Base-by-base conservation (phyloP, 208 protist species). In the Spongospora subterranea region DNA sequence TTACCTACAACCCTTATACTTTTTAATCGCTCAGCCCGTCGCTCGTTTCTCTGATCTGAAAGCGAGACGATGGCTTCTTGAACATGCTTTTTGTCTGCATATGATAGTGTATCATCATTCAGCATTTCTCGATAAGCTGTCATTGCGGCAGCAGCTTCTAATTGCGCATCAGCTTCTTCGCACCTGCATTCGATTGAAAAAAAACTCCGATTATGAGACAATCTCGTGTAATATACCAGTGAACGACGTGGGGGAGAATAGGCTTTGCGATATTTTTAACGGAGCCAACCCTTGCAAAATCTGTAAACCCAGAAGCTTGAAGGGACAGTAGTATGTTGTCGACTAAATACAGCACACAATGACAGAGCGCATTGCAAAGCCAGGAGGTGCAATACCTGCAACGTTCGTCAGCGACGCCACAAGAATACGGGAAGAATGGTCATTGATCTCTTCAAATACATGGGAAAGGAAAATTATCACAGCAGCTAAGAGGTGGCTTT, bases 71-170 rank as follows among this genome's bases (percentile, higher is more conserved):
- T 39, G 17, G 71, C 71, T 43, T 82, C 40, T 40, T n/a, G 6
- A 6, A 82, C 40, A 82, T 82, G n/a, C 13, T 6, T 17, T 13
- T n/a, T 35, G 40, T 82, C 71, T 6, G 71, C 6, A 6, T 13
- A 6, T 6, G 71, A 40, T 35, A 43, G n/a, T 43, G 6, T n/a
- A 40, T 6, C 17, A 82, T 82, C 71, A 35, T 35, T 45, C n/a
- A 82, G 71, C 71, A 82, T 82, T 82, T 82, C 71, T n/a, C 71
- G 71, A n/a, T 82, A 82, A 20, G n/a, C 35, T 43, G n/a, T 20
- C 17, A 82, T 82, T 6, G 71, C 71, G 40, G 40, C 35, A 39
- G 6, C n/a, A 82, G 6, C 71, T 6, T n/a, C 40, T 39, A 40
- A 6, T 82, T 82, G 17, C 35, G 6, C 17, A 43, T 43, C 40